Conservation (phyloP, 257 asterid species). For the Solanum chiquidenum region DNA sequence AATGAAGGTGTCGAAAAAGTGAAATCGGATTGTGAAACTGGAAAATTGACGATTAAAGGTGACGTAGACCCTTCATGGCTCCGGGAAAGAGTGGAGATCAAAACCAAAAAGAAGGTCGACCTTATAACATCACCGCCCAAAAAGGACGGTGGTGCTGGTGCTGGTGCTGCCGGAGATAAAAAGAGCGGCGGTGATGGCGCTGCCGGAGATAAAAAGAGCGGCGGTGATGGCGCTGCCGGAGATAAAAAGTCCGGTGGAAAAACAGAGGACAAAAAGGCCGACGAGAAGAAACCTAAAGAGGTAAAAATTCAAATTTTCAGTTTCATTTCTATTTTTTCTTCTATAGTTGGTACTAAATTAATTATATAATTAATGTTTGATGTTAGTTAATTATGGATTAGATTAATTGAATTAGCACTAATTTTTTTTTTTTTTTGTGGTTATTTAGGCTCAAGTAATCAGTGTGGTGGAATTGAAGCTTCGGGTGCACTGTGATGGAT, state of each 20-base stretch:
- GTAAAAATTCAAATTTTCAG: background rate
- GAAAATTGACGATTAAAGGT: conserved; percentile 10
- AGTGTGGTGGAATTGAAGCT: conserved; percentile 53
- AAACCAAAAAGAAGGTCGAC: conserved; percentile 18
- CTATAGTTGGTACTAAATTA: background rate
- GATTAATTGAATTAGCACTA: background rate
- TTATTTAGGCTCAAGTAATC: conserved; percentile 33
- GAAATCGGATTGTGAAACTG: conserved; percentile 8
- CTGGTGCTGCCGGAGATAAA: too few species aligned
- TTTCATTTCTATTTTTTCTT: background rate
- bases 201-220: background rate
- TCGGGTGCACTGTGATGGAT: conserved; percentile 77
- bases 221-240: conserved; percentile 2
- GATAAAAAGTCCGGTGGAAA: conserved; percentile 23
- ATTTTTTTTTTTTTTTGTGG: background rate
- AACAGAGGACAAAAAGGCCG: conserved; percentile 19
- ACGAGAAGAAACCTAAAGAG: conserved; percentile 28
- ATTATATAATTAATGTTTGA: background rate
- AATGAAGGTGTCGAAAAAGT: conserved; percentile 17
- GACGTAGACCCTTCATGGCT: conserved; percentile 16
- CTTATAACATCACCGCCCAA: conserved; percentile 12
- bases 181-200: too few species aligned
- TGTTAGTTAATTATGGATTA: background rate
- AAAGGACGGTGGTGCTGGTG: background rate
- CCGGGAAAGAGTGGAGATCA: conserved; percentile 11